Evolutionary conservation across 495 filamentous ascomycete species (phyloP).

Genomic region (Tuber indicum): DNA sequence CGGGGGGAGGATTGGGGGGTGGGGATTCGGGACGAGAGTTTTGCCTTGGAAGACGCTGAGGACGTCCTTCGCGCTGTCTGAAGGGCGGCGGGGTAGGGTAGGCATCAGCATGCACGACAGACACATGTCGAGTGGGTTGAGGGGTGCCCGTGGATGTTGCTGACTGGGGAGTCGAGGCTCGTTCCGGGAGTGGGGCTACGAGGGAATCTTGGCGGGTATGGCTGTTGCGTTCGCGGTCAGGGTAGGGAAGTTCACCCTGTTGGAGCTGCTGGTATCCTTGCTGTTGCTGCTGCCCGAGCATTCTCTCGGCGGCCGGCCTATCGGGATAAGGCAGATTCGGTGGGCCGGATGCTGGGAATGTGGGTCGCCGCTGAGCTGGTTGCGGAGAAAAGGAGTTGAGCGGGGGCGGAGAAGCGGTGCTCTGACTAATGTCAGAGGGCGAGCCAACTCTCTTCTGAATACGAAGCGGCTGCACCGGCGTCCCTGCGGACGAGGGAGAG

Average conservation of each 20-base stretch:
- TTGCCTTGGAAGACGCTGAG: constrained; percentile 67
- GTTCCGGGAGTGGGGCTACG: constrained; percentile 47
- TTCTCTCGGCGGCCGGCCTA: constrained; percentile 29
- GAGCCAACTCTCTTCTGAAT: constrained; percentile 61
- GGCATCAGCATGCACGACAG: constrained; percentile 43
- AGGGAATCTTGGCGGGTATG: constrained; percentile 49
- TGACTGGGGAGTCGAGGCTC: constrained; percentile 32
- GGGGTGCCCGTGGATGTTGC: constrained; percentile 14
- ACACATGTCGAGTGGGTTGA: constrained; percentile 37
- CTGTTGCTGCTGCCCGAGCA: constrained; percentile 42
- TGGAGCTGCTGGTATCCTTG: constrained; percentile 44
- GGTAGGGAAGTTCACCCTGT: constrained; percentile 16
- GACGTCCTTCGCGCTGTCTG: constrained; percentile 57
- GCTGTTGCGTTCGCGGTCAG: constrained; percentile 24
- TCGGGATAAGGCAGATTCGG: constrained; percentile 41
- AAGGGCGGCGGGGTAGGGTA: constrained; percentile 54
- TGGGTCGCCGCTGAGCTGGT: constrained; percentile 31
- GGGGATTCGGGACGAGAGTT: constrained; percentile 48
- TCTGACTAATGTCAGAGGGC: constrained; percentile 8
- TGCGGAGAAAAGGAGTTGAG: constrained; percentile 30
- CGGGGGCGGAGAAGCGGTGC: constrained; percentile 50
- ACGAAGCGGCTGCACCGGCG: constrained; percentile 74
- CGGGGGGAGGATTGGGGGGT: constrained; percentile 34
- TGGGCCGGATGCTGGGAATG: constrained; percentile 28
- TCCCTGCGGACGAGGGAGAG: constrained; percentile 37